Evolutionary conservation across 805 yeast genomes (phyloP).

Genomic region (Kodamaea sagamina): DNA sequence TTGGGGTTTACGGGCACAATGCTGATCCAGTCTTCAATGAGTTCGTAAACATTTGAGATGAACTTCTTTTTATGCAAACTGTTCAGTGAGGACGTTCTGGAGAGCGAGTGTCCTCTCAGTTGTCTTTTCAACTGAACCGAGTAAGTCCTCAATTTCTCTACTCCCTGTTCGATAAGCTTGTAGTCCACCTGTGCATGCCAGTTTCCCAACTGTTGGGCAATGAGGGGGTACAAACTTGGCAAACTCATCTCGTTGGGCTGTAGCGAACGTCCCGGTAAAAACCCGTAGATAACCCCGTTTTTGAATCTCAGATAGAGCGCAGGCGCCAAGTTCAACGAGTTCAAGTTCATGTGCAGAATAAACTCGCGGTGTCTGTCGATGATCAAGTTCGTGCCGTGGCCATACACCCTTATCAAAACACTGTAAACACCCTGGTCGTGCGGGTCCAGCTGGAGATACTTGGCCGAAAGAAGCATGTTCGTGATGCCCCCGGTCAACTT

Average conservation of each 20-base stretch:
- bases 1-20: constrained; percentile 55
- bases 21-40: constrained; percentile 62
- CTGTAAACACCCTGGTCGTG: constrained; percentile 17
- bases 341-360: constrained; percentile 64
- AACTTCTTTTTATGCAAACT: constrained; percentile 26
- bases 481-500: constrained; percentile 66
- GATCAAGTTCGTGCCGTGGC: constrained; percentile 69
- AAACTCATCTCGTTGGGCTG: constrained; percentile 54
- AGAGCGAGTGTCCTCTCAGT: background rate
- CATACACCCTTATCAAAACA: constrained; percentile 69
- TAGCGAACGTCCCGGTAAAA: constrained; percentile 62
- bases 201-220: constrained; percentile 67
- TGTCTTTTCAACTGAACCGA: constrained; percentile 20
- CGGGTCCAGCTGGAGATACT: constrained; percentile 19
- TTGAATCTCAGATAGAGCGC: constrained; percentile 65
- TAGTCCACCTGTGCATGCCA: constrained; percentile 61
- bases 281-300: constrained; percentile 75
- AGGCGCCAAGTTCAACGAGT: constrained; percentile 65
- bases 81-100: constrained; percentile 6
- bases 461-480: constrained; percentile 56
- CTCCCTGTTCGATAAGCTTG: constrained; percentile 49
- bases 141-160: constrained; percentile 38
- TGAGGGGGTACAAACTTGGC: constrained; percentile 50
- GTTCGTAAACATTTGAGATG: constrained; percentile 56
- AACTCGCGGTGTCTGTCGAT: constrained; percentile 76